Evolutionary conservation across 768 basidiomycete genomes (phyloP).

Genomic region (Rhizopogon sp.): DNA sequence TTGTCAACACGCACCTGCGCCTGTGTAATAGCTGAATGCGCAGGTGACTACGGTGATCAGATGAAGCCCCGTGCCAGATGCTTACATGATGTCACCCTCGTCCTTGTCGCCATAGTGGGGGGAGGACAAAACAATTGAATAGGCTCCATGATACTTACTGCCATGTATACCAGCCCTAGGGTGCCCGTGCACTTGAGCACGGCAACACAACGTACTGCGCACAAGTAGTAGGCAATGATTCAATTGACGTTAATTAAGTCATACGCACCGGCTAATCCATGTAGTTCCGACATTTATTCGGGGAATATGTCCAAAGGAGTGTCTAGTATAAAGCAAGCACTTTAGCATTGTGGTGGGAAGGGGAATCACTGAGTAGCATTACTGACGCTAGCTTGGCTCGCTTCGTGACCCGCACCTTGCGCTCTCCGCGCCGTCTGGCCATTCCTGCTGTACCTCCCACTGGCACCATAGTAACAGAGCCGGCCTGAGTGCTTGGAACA

Average conservation of each 20-base stretch:
- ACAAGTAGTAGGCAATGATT: background rate
- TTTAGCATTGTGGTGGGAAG: background rate
- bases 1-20: constrained; percentile 3
- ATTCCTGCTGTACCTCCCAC: no score
- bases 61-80: background rate
- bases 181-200: constrained; percentile 15
- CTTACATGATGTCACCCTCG: constrained; percentile 21
- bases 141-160: background rate
- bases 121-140: constrained; percentile 17
- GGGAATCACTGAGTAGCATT: background rate
- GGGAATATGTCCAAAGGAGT: constrained; percentile 20
- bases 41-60: background rate
- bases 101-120: constrained; percentile 21
- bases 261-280: constrained; percentile 13
- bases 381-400: background rate
- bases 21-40: constrained; percentile 22
- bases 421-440: background rate
- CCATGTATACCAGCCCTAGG: no score
- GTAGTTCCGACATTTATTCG: constrained; percentile 13
- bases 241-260: background rate
- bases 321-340: constrained; percentile 5
- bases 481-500: background rate
- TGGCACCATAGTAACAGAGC: background rate
- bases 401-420: background rate
- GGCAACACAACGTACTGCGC: constrained; percentile 4